Evolutionary conservation across 192 early-diverging fungal species (phyloP), one percentile per base, ranked within the genome.

Genomic region (Coemansia sp.): DNA sequence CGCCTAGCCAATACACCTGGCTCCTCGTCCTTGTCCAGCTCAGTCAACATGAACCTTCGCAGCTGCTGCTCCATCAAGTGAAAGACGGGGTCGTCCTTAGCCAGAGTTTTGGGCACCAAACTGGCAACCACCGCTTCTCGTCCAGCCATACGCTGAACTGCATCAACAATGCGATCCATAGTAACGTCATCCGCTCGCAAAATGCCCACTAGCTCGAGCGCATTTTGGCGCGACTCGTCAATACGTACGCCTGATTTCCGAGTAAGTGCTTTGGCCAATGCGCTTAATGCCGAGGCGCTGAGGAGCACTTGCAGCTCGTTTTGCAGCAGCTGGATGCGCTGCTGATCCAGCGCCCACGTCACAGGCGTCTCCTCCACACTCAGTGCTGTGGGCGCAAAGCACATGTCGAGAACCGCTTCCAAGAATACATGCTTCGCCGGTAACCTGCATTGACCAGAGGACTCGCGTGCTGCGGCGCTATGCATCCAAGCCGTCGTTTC

Each of bases 271-370:
- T 62, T 68, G 31, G 61, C 14, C n/a, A 80, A 23, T 1, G 50
- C 58, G 15, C 73, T 64, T 11, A 80, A 58, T 17, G 73, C 73
- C 15, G 66, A 63, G 11, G 73, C 39, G 58, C 73, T 68, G 10
- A 75, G 39, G 5, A 80, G 14, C 1, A 74, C 69, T 42, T 80
- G 78, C 1, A 80, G 44, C 25, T 80, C 73, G 64, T 80, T 80
- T 44, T 80, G 78, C 23, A 80, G 38, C 12, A 51, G 37, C 12
- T 53, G 58, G 17, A 80, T 75, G 10, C 78, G 78, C 8, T 19
- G 23, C 12, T 32, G 65, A 23, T 80, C 78, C 66, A 80, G 15
- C 19, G 60, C 46, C 46, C 74, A 70, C 23, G 78, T 69, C 14
- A 32, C 31, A 5, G 78, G 78, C 19, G 42, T 62, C 2, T 50